Percentiles rank a stretch among this genome's conserved stretches.
phyloP scores from a whole-genome alignment of 78 protist species.

The Tieghemostelium lacteum region DNA sequence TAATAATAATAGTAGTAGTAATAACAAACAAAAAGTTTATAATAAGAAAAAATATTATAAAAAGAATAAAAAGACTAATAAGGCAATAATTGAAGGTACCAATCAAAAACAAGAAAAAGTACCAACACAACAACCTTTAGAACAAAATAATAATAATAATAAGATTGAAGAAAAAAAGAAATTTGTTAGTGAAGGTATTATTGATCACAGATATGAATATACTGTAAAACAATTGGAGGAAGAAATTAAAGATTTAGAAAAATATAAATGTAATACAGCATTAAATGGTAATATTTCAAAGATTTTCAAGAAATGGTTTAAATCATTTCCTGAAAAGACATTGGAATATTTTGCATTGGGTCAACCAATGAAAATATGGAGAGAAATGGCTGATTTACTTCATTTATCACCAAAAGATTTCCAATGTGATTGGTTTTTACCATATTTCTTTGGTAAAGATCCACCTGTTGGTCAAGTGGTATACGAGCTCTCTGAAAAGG shows the following conservation, averaged over 20 bases:
- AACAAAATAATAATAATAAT: background rate
- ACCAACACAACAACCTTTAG: background rate
- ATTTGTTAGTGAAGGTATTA: background rate
- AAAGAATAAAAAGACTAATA: background rate
- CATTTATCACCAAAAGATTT: slow-evolving; percentile 66
- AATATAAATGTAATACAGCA: slow-evolving; percentile 2
- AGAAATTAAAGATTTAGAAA: slow-evolving; percentile 16
- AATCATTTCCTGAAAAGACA: slow-evolving; percentile 43
- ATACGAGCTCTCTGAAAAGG: slow-evolving; percentile 26
- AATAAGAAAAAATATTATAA: slow-evolving; percentile 4
- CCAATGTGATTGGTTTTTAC: slow-evolving; percentile 65
- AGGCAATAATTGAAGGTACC: background rate
- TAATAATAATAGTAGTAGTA: slow-evolving; percentile 12
- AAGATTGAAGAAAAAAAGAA: background rate
- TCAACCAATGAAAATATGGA: slow-evolving; percentile 54
- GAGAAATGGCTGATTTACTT: slow-evolving; percentile 63
- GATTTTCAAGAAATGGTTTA: slow-evolving; percentile 41
- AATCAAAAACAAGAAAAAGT: background rate
- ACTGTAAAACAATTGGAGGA: background rate
- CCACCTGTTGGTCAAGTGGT: slow-evolving; percentile 6
- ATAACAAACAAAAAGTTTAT: slow-evolving; percentile 5
- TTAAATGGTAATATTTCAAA: slow-evolving; percentile 26
- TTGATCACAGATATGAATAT: background rate
- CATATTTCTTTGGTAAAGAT: background rate
- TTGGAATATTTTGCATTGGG: slow-evolving; percentile 71